Evolutionary conservation across 108 stramenopile genomes (phyloP), one percentile per base, ranked within the genome.

Genomic region (Poteriospumella lacustris): DNA sequence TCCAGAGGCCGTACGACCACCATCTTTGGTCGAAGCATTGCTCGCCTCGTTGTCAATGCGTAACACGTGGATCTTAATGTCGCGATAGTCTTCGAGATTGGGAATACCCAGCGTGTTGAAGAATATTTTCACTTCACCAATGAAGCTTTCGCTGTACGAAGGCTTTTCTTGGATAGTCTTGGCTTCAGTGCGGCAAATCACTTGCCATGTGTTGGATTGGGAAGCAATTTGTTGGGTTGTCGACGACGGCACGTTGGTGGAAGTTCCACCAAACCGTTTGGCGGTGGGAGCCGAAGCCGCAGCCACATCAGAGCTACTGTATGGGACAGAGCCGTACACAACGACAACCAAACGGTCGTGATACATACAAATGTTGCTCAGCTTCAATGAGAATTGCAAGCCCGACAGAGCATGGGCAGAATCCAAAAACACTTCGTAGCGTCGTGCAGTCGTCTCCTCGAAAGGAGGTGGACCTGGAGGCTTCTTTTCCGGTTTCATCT

Each of bases 401-500:
- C 12, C 60, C 5, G 12, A 3, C 33, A 64, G 60, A 5, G 12
- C 12, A 19, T 33, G 33, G n/a, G n/a, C n/a, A n/a, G n/a, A n/a
- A n/a, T n/a, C n/a, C n/a, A n/a, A n/a, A n/a, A n/a, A n/a, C n/a
- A 64, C 60, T 33, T 64, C 33, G 36, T 31, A 64, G 28, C 31
- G 28, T 31, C 36, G 33, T 12, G 31, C 60, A 12, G 60, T 64
- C 36, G 60, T 9, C 5, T 26, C 31, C 5, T 64, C 60, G 24
- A 64, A 64, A 31, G 60, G 60, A 64, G 60, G 60, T 12, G 60
- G 60, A 12, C 60, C 60, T 34, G 28, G 36, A 31, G 60, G 60
- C 60, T 64, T n/a, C n/a, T n/a, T 64, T 31, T 64, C 60, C 36
- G 5, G 15, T 24, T 64, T 64, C 24, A 64, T 12, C 60, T 64